Conservation (phyloP, 306 rosid genomes). For the Castanea mollissima region DNA sequence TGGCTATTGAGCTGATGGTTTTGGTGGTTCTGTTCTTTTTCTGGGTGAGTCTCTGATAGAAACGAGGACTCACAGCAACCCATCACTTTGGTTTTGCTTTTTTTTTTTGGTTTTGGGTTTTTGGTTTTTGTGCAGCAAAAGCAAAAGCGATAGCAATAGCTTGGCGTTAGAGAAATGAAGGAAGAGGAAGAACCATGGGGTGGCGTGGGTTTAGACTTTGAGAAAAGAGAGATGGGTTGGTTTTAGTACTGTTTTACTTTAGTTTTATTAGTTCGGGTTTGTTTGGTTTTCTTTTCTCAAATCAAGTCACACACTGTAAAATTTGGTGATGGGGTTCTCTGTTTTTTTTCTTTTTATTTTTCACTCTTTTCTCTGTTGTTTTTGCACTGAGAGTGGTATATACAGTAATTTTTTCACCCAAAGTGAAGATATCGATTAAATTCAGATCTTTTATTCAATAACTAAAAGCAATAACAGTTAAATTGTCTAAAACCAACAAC, state of each 20-base stretch:
- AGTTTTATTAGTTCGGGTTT: not conserved
- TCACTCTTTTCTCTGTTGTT: not conserved
- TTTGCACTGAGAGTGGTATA: not conserved
- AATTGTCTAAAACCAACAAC: too few relatives aligned
- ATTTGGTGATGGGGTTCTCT: not conserved
- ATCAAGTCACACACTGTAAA: not conserved
- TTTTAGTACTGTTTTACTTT: not conserved
- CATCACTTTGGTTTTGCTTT: slow-evolving; percentile 29
- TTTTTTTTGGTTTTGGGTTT: not conserved
- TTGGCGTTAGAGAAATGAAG: not conserved
- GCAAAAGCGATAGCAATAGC: not conserved
- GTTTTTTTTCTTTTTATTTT: not conserved
- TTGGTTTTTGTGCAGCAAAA: not conserved
- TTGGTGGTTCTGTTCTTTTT: slow-evolving; percentile 31
- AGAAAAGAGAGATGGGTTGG: not conserved
- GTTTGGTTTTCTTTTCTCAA: not conserved
- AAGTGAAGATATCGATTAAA: rapidly evolving
- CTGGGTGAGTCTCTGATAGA: slow-evolving; percentile 40
- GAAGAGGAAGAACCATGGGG: not conserved
- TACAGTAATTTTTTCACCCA: not conserved
- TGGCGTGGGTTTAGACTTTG: not conserved
- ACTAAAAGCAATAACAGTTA: too few relatives aligned
- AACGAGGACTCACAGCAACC: slow-evolving; percentile 68
- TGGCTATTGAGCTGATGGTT: not conserved
- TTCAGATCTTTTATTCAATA: too few relatives aligned